Evolutionary conservation across 352 stramenopile species (phyloP).

Genomic region (Hyaloperonospora brassicae): DNA sequence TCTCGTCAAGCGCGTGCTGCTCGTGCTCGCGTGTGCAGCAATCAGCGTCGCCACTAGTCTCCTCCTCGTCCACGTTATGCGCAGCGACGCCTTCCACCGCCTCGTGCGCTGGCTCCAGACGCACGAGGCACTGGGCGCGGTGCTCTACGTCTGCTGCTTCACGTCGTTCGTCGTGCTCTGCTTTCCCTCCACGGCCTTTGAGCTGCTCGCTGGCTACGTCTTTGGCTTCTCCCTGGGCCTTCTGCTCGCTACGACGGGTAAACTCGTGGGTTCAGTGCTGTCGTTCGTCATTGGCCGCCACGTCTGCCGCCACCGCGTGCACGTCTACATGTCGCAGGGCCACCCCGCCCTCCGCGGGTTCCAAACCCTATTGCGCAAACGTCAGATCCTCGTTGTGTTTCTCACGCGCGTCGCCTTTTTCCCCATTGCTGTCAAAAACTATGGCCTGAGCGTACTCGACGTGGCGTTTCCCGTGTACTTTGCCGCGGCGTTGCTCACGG

Average conservation of each 20-base stretch:
- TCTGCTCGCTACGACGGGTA: slow-evolving; percentile 50
- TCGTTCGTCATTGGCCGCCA: slow-evolving; percentile 67
- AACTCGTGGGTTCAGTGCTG: slow-evolving; percentile 58
- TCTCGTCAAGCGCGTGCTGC: slow-evolving; percentile 15
- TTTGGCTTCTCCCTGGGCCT: slow-evolving; percentile 72
- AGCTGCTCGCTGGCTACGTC: slow-evolving; percentile 68
- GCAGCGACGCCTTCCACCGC: slow-evolving; percentile 38
- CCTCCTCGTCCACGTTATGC: slow-evolving; percentile 32
- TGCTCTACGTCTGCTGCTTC: slow-evolving; percentile 40
- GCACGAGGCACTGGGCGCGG: slow-evolving; percentile 35
- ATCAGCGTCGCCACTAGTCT: slow-evolving; percentile 20
- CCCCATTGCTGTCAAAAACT: slow-evolving; percentile 82
- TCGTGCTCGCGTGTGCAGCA: slow-evolving; percentile 13
- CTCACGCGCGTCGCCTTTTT: slow-evolving; percentile 76
- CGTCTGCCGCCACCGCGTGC: slow-evolving; percentile 50
- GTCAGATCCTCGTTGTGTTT: slow-evolving; percentile 69
- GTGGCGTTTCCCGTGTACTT: slow-evolving; percentile 63
- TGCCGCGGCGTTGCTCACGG: slow-evolving; percentile 53
- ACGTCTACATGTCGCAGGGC: slow-evolving; percentile 56
- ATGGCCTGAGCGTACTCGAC: slow-evolving; percentile 73
- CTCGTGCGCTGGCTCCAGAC: slow-evolving; percentile 46
- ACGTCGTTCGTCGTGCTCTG: slow-evolving; percentile 46
- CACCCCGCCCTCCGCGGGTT: slow-evolving; percentile 64
- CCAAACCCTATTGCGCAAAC: slow-evolving; percentile 47
- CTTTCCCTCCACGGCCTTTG: slow-evolving; percentile 71